A percentile compares a stretch with the other conserved stretches of the same genome.
Conservation (phyloP, 2,329 filamentous ascomycete genomes). For the Fusarium sacchari region DNA sequence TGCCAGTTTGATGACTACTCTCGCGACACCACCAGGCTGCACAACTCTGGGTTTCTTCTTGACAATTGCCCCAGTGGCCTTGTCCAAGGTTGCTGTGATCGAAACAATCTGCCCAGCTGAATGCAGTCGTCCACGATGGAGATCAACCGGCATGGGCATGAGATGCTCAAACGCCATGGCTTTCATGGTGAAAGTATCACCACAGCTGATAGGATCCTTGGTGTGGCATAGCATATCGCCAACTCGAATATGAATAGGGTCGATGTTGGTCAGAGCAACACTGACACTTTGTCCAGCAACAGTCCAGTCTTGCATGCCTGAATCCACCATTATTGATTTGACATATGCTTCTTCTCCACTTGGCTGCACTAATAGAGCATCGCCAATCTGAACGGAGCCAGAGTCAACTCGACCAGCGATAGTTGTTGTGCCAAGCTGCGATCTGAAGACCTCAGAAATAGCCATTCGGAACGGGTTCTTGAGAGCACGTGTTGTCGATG, state of each 20-base stretch:
- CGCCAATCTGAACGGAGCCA: constrained; percentile 85
- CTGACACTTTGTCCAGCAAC: constrained; percentile 91
- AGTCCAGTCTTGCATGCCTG: constrained; percentile 82
- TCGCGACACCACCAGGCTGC: constrained; percentile 80
- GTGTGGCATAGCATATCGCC: constrained; percentile 88
- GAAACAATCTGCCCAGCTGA: constrained; percentile 77
- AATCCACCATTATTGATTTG: constrained; percentile 82
- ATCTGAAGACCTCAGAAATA: constrained; percentile 87
- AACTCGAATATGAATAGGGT: constrained; percentile 80
- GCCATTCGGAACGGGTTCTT: constrained; percentile 86
- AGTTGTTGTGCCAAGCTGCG: constrained; percentile 82
- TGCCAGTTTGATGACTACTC: constrained; percentile 79
- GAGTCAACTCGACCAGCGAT: constrained; percentile 87
- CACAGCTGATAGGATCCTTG: constrained; percentile 72
- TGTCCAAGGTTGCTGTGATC: constrained; percentile 80
- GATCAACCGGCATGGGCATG: constrained; percentile 87
- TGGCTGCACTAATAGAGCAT: constrained; percentile 81
- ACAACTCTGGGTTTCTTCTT: constrained; percentile 90
- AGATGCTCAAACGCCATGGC: constrained; percentile 90
- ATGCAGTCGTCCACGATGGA: constrained; percentile 87
- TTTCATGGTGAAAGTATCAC: constrained; percentile 82
- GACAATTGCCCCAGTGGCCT: constrained; percentile 75
- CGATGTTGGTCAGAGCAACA: constrained; percentile 86
- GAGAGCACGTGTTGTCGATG: constrained; percentile 71
- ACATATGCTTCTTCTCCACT: constrained; percentile 82